A percentile compares a stretch with the other conserved stretches of the same genome.
These are phyloP conservation scores for Termitomyces sp. DNA, from an alignment of 768 basidiomycete species.

Conservation along the genomic window DNA sequence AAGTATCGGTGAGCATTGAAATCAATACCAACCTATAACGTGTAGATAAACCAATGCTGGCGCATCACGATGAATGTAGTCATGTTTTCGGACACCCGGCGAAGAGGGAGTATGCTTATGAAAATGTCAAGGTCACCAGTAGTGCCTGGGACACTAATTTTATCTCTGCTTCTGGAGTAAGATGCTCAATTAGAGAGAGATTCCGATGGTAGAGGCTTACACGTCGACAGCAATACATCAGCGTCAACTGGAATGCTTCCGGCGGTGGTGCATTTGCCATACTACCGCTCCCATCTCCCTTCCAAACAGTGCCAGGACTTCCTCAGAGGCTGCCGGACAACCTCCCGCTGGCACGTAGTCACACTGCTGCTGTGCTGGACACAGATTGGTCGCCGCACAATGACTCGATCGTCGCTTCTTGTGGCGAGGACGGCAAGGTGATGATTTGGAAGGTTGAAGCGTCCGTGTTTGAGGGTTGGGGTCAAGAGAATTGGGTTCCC, in stretches of 20 bases:
- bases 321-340: slow-evolving; percentile 86
- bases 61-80: slow-evolving; percentile 30
- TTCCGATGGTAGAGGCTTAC: neutral
- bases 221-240: slow-evolving; percentile 65
- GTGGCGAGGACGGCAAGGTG: slow-evolving; percentile 90
- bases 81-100: slow-evolving; percentile 89
- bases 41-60: slow-evolving; percentile 1
- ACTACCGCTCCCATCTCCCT: slow-evolving; percentile 78
- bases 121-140: slow-evolving; percentile 82
- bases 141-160: slow-evolving; percentile 97
- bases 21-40: neutral
- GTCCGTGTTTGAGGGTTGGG: slow-evolving; percentile 77
- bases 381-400: slow-evolving; percentile 97
- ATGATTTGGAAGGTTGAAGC: slow-evolving; percentile 84
- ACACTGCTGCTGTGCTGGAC: slow-evolving; percentile 83
- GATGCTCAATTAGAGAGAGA: slow-evolving; percentile 19
- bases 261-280: slow-evolving; percentile 96
- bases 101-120: slow-evolving; percentile 78
- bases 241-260: slow-evolving; percentile 91
- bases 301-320: slow-evolving; percentile 46
- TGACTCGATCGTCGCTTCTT: slow-evolving; percentile 86
- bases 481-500: slow-evolving; percentile 75
- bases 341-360: slow-evolving; percentile 85
- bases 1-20: slow-evolving; percentile 66
- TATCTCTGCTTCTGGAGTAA: slow-evolving; percentile 76